Base-by-base conservation (phyloP, 2,329 filamentous ascomycete genomes). In the Aciculosporium take region DNA sequence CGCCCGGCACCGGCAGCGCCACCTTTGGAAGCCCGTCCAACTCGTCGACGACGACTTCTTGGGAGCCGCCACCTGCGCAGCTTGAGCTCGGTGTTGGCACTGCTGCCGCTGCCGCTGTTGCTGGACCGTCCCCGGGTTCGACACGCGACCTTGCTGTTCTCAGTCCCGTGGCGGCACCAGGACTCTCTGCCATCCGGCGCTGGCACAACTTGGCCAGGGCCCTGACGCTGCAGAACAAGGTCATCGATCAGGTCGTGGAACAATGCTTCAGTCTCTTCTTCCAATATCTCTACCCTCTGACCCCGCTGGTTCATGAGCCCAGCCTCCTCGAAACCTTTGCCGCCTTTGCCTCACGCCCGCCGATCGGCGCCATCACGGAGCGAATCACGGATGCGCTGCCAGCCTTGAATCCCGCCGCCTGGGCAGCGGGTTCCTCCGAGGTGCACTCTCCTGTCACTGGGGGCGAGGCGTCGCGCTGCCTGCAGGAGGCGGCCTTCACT, bases 231-330 rank as follows among this genome's bases (percentile, higher is more conserved):
- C 47, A 51, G 31, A 51, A 53, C 23, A 42, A 46, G 13, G 46
- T 48, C 36, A 42, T 58, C 7, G 50, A 59, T 21, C 45, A 45
- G 5, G 47, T 56, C 5, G 51, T 58, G 6, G 53, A 49, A 20
- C 50, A 53, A 21, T 66, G 61, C 39, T 53, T 66, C 25, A 54
- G 62, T 41, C 46, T 65, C 17, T 66, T 65, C 43, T 65, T 65
- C 25, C 54, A 64, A 39, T 64, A 64, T 37, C 60, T 66, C 2
- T 65, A 61, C 38, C 63, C 63, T 2, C 54, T 66, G 2, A 66
- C 57, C 15, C 63, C 62, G 2, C 45, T 66, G 32, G 56, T 66
- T 3, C 63, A 66, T 44, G 63, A 66, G 35, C 55, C 61, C 0
- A 64, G 56, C 48, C 51, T 66, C 5, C 56, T 62, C 12, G 51